Evolutionary conservation across 2,329 filamentous ascomycete genomes (phyloP), one percentile per base, ranked within the genome.

Genomic region (Cryphonectria japonica): DNA sequence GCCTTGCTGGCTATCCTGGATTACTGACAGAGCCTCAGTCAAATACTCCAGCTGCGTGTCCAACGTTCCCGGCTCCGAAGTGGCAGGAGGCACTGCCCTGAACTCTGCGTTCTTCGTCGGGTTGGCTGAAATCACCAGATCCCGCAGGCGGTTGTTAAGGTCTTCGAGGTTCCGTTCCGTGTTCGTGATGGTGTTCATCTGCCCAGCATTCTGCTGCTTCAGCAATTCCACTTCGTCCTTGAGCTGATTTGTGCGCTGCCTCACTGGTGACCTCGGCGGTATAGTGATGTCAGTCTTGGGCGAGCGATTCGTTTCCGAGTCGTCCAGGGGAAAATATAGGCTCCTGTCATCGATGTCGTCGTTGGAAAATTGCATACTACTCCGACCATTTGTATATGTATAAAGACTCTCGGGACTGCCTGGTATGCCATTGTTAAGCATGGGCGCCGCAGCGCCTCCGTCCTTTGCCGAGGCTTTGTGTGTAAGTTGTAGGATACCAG

Each of bases 401-500:
- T 93, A 91, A 73, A 93, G 88, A 82, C 91, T 94, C 78, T 93
- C 92, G 9, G 92, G 92, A 76, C 91, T 94, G 69, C 91, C 90
- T 7, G 92, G 92, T 73, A 93, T 89, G 29, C 87, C 88, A 69
- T 87, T 87, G 69, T 87, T 87, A 57, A 84, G 78, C 8, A 82
- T 77, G 46, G 79, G 80, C 2, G 82, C 80, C 66, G 84, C 82
- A 9, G 83, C 79, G 3, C 82, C 76, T 68, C 83, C 83, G 75
- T 87, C 88, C 77, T 88, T 92, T 71, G 86, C 85, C n/a, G 92
- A 85, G 0, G 88, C 89, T 76, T 91, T 92, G 81, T 98, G 95
- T 11, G 95, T 97, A 80, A 97, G 88, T 78, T 97, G 94, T 68
- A 99, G 83, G 54, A 99, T 93, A 61, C 93, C 95, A 19, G 96